phyloP scores from a whole-genome alignment of 345 rosid genomes.

The Citrus sp. region DNA sequence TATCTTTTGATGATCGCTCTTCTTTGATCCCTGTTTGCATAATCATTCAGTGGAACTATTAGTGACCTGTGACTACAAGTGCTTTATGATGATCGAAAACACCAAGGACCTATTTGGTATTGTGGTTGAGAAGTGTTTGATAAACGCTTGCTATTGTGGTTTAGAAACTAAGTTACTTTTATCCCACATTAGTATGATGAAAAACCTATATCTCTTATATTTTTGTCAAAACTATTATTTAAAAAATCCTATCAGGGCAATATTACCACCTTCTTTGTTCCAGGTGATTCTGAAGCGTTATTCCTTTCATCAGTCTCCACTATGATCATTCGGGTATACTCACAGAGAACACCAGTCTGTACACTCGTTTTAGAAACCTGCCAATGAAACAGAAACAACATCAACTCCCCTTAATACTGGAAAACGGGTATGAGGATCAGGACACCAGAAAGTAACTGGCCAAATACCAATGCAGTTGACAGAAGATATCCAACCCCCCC shows the following conservation, averaged over 20 bases:
- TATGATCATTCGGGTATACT: slow-evolving; percentile 67
- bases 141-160: too few species aligned
- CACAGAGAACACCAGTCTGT: slow-evolving; percentile 54
- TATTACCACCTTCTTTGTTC: slow-evolving; percentile 36
- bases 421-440: background rate
- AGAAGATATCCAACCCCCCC: background rate
- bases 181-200: too few species aligned
- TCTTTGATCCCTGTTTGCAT: slow-evolving; percentile 34
- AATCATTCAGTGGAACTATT: background rate
- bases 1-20: slow-evolving; percentile 31
- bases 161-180: too few species aligned
- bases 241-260: background rate
- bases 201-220: too few species aligned
- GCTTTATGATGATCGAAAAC: background rate
- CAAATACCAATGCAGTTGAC: background rate
- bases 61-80: background rate
- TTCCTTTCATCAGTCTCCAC: slow-evolving; percentile 42
- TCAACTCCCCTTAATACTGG: background rate
- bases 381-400: slow-evolving; percentile 8
- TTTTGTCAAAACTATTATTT: too few species aligned
- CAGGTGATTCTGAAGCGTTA: slow-evolving; percentile 32
- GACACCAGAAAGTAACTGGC: background rate
- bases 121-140: too few species aligned
- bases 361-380: slow-evolving; percentile 72
- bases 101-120: too few species aligned